These are phyloP conservation scores for Claviceps quebecensis DNA, from an alignment of 2,329 filamentous ascomycete genomes.

Conservation along the genomic window DNA sequence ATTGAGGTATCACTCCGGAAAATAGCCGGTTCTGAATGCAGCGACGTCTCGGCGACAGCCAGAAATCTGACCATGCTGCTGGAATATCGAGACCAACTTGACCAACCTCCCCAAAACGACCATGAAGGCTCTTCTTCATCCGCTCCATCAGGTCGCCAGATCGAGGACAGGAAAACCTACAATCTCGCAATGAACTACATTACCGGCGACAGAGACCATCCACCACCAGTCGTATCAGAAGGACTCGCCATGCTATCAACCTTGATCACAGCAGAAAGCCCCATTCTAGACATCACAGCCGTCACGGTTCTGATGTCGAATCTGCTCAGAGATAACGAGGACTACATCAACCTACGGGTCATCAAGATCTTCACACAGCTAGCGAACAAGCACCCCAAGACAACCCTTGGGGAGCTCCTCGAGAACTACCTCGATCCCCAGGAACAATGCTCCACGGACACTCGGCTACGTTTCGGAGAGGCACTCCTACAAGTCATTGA, in stretches of 20 bases:
- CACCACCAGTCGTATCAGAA: slow-evolving; percentile 52
- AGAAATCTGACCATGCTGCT: slow-evolving; percentile 42
- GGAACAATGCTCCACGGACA: slow-evolving; percentile 46
- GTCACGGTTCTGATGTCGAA: slow-evolving; percentile 49
- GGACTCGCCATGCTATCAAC: slow-evolving; percentile 45
- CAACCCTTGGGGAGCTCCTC: slow-evolving; percentile 47
- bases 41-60: slow-evolving; percentile 37
- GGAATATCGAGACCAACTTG: slow-evolving; percentile 39
- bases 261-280: slow-evolving; percentile 39
- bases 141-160: slow-evolving; percentile 30
- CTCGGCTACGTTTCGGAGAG: slow-evolving; percentile 55
- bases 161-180: slow-evolving; percentile 49
- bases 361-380: slow-evolving; percentile 52
- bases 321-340: slow-evolving; percentile 51
- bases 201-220: slow-evolving; percentile 40
- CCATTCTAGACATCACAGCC: slow-evolving; percentile 52
- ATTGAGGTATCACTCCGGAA: slow-evolving; percentile 35
- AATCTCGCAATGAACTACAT: slow-evolving; percentile 51
- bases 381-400: slow-evolving; percentile 45
- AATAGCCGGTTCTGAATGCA: slow-evolving; percentile 23
- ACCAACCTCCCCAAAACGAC: slow-evolving; percentile 25
- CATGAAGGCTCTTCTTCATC: slow-evolving; percentile 15
- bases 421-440: slow-evolving; percentile 53
- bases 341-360: slow-evolving; percentile 57
- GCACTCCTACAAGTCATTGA: slow-evolving; percentile 51